phyloP scores from a whole-genome alignment of 768 basidiomycete genomes.

The Chalciporus pseudorubinellus region DNA sequence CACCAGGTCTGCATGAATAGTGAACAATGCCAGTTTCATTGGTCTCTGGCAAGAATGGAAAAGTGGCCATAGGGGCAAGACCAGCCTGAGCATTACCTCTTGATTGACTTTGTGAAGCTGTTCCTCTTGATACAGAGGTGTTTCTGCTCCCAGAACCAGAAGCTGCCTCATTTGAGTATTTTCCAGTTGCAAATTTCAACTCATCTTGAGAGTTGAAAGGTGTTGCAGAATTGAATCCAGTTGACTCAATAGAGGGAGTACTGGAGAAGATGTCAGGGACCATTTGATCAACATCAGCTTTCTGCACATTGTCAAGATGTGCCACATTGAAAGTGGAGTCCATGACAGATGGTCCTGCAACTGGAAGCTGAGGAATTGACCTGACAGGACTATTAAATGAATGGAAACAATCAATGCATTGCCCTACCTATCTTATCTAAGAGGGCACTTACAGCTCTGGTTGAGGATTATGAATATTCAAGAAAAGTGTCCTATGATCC shows the following conservation, averaged over 20 bases:
- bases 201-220: not conserved
- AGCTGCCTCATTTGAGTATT: not conserved
- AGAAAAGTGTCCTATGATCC: conserved; percentile 14
- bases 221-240: conserved; percentile 2
- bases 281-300: not conserved
- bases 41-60: conserved; percentile 50
- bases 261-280: not conserved
- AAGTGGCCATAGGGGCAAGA: conserved; percentile 49
- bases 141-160: conserved; percentile 2
- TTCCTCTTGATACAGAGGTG: conserved; percentile 6
- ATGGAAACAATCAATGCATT: not conserved
- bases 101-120: conserved; percentile 11
- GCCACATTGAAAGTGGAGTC: not conserved
- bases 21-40: conserved; percentile 46
- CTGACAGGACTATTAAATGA: conserved; percentile 1
- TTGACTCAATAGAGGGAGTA: not conserved
- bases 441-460: conserved; percentile 13
- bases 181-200: conserved; percentile 13
- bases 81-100: conserved; percentile 38
- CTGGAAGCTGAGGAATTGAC: not conserved
- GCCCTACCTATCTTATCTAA: not conserved
- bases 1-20: conserved; percentile 66
- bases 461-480: conserved; percentile 13
- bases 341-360: conserved; percentile 6
- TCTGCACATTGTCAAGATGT: not conserved